Evolutionary conservation across 768 basidiomycete genomes (phyloP).

Genomic region (Amanita molliuscula): DNA sequence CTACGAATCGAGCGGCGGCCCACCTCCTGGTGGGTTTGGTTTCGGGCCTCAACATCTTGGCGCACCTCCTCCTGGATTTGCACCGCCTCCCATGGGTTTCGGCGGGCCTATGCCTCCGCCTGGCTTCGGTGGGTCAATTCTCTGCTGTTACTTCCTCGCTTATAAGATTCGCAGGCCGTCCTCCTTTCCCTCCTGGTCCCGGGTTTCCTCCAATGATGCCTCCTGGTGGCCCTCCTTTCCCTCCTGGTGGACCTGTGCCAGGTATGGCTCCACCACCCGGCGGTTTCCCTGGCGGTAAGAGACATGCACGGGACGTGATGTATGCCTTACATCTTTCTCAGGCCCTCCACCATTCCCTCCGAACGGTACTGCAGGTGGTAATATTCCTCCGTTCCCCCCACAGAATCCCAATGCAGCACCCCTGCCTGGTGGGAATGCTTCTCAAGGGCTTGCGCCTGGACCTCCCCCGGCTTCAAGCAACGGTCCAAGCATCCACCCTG

Average conservation of each 20-base stretch:
- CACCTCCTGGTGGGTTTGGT: slow-evolving; percentile 81
- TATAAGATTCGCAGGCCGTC: slow-evolving; percentile 34
- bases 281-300: slow-evolving; percentile 32
- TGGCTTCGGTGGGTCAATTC: slow-evolving; percentile 43
- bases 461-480: slow-evolving; percentile 20
- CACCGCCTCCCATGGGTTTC: slow-evolving; percentile 38
- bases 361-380: slow-evolving; percentile 24
- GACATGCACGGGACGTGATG: slow-evolving; percentile 3
- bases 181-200: slow-evolving; percentile 63
- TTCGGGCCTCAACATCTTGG: slow-evolving; percentile 77
- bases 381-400: slow-evolving; percentile 37
- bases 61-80: slow-evolving; percentile 38
- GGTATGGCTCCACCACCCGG: slow-evolving; percentile 32
- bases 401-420: slow-evolving; percentile 17
- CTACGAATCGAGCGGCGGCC: slow-evolving; percentile 80
- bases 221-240: slow-evolving; percentile 62
- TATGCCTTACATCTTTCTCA: slow-evolving; percentile 9
- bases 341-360: slow-evolving; percentile 42
- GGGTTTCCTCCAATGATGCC: slow-evolving; percentile 43
- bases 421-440: slow-evolving; percentile 22
- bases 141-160: slow-evolving; percentile 8
- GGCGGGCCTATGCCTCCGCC: slow-evolving; percentile 41
- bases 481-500: slow-evolving; percentile 73
- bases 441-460: slow-evolving; percentile 17
- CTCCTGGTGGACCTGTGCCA: slow-evolving; percentile 43